Evolutionary conservation across 1,284 basidiomycete species (phyloP).

Genomic region (Anthracocystis panici-leucophaei): DNA sequence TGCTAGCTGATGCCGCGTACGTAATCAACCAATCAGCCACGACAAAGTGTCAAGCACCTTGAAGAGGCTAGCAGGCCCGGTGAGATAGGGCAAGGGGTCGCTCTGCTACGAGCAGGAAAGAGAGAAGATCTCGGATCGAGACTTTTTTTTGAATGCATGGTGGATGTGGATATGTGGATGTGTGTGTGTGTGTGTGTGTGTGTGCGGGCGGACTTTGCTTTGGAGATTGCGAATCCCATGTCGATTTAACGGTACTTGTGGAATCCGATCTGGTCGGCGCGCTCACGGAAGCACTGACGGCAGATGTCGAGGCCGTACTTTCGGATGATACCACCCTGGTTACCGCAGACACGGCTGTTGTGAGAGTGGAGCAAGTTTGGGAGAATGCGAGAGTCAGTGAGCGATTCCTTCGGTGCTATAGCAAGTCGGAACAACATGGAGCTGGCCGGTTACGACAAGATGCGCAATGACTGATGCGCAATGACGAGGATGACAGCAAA

Average conservation of each 20-base stretch:
- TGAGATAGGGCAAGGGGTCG: constrained; percentile 19
- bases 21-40: constrained; percentile 29
- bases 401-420: background rate
- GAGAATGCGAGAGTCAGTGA: constrained; percentile 14
- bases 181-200: constrained; percentile 4
- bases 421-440: background rate
- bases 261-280: constrained; percentile 68
- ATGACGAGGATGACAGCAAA: background rate
- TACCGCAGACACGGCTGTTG: constrained; percentile 68
- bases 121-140: constrained; percentile 26
- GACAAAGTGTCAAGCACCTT: constrained; percentile 1
- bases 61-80: constrained; percentile 17
- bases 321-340: constrained; percentile 69
- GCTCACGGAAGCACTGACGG: constrained; percentile 70
- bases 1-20: constrained; percentile 32
- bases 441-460: background rate
- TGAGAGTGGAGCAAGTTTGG: background rate
- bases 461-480: no score
- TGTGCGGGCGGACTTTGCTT: constrained; percentile 11
- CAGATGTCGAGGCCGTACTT: constrained; percentile 70
- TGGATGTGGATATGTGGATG: background rate
- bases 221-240: background rate
- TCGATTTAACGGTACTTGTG: constrained; percentile 58
- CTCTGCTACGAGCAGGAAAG: constrained; percentile 19
- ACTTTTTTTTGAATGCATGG: constrained; percentile 45